Evolutionary conservation across 2,329 filamentous ascomycete species (phyloP), one percentile per base, ranked within the genome.

Genomic region (Acephala macrosclerotiorum): DNA sequence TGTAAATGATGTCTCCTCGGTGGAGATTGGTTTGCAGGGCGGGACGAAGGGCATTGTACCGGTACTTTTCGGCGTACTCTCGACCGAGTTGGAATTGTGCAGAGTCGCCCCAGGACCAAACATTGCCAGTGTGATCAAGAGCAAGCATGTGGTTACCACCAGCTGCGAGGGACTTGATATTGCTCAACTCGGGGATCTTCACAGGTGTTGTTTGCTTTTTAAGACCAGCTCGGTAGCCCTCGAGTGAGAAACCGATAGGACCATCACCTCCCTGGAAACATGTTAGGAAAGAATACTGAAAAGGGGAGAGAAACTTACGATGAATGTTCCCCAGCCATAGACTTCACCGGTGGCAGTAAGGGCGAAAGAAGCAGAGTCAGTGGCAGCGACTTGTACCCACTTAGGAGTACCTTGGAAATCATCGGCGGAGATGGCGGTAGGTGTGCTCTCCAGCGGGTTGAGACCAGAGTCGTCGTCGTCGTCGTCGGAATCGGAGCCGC

Each of bases 251-350:
- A n/a, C 87, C 87, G 57, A 89, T 80, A 61, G 87, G 84, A 58
- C 88, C 88, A 74, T 89, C 86, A 71, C 87, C 87, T 75, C 84
- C 86, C 84, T 87, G 64, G 49, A 58, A 57, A 22, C 14, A 29
- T 58, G 47, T 63, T 20, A 55, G 45, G 38, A 26, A n/a, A 26
- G 40, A 26, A 38, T 25, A 3, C 4, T 8, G 40, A 38, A n/a
- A 35, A 29, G 58, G 53, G 38, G 53, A 0, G 57, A 78, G 4
- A 6, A 29, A 53, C 82, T 75, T 80, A 88, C 84, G 71, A 90
- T 84, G 82, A 95, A 95, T 16, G 91, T 93, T 56, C 92, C 92
- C 91, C 92, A 95, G 67, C 92, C 92, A 73, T 92, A 95, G 35
- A 95, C 89, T 60, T 86, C 83, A n/a, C 92, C 92, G 66, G 91